Conservation (phyloP, 805 yeast species). For the Priceomyces medius region DNA sequence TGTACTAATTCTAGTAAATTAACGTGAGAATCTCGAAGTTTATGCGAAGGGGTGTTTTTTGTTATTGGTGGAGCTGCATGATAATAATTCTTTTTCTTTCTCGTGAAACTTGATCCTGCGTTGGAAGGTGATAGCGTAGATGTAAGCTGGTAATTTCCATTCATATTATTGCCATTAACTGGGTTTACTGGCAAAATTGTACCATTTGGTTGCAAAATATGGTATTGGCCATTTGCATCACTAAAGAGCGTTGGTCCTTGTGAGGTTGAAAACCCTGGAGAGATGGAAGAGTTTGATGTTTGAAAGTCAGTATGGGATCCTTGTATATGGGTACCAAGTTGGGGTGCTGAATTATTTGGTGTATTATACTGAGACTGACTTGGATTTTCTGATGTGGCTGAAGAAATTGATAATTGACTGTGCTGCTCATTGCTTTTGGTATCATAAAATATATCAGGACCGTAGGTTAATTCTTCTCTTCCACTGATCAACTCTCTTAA, state of each 20-base stretch:
- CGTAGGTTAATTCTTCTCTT: conserved; percentile 16
- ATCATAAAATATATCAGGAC: conserved; percentile 12
- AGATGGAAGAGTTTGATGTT: not conserved
- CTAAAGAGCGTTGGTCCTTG: conserved; percentile 3
- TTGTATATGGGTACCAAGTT: not conserved
- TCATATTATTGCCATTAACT: not conserved
- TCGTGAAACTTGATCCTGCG: not conserved
- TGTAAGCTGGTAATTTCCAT: not conserved
- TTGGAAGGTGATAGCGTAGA: not conserved
- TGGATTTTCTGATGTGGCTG: not conserved
- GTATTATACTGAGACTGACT: not conserved
- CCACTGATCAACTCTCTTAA: conserved; percentile 16
- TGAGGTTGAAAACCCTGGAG: not conserved
- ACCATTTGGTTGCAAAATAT: conserved; percentile 13
- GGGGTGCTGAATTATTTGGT: not conserved
- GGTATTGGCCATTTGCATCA: conserved; percentile 10
- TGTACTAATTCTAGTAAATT: conserved; percentile 22
- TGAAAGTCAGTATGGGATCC: not conserved
- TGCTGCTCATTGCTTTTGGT: conserved; percentile 4
- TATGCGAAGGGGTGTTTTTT: conserved; percentile 15
- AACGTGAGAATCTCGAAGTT: conserved; percentile 19
- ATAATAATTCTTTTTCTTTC: conserved; percentile 13
- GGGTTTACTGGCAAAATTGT: conserved; percentile 6
- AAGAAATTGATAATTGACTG: not conserved
- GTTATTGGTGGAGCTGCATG: conserved; percentile 20